Conservation (phyloP, 108 stramenopile genomes). For the Cyclotella choctawhatcheeana region DNA sequence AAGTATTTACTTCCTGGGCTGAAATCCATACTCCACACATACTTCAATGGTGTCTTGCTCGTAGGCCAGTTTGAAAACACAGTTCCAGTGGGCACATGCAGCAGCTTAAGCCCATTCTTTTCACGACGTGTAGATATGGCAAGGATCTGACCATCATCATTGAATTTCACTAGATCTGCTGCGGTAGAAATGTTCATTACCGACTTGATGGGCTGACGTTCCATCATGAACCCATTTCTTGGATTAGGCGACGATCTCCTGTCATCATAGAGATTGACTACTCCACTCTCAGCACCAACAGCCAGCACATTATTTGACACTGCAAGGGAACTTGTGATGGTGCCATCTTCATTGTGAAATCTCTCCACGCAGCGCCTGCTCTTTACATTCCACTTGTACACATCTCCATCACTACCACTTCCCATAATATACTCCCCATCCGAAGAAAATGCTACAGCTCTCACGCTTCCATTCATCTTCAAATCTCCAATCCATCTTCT, state of each 20-base stretch:
- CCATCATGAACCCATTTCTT: constrained; percentile 5
- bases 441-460: constrained; percentile 81
- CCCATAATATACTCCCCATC: constrained; percentile 85
- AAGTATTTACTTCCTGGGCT: constrained; percentile 88
- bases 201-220: constrained; percentile 81
- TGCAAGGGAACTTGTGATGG: constrained; percentile 82
- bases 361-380: constrained; percentile 82
- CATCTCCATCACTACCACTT: constrained; percentile 94
- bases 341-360: constrained; percentile 93
- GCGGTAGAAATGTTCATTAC: constrained; percentile 94
- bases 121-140: constrained; percentile 90
- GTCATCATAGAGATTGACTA: constrained; percentile 90
- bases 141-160: constrained; percentile 90
- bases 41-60: constrained; percentile 91
- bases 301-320: constrained; percentile 66
- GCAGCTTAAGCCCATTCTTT: constrained; percentile 84
- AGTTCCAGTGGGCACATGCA: constrained; percentile 89
- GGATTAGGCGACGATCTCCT: constrained; percentile 13
- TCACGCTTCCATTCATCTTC: constrained; percentile 93
- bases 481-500: constrained; percentile 89
- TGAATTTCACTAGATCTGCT: constrained; percentile 83
- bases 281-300: constrained; percentile 95
- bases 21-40: constrained; percentile 93
- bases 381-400: constrained; percentile 91
- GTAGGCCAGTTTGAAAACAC: constrained; percentile 99